Percentiles rank a stretch among this genome's conserved stretches.
These are phyloP conservation scores for Trichophyton simii DNA, from an alignment of 2,329 filamentous ascomycete genomes.

Conservation along the genomic window DNA sequence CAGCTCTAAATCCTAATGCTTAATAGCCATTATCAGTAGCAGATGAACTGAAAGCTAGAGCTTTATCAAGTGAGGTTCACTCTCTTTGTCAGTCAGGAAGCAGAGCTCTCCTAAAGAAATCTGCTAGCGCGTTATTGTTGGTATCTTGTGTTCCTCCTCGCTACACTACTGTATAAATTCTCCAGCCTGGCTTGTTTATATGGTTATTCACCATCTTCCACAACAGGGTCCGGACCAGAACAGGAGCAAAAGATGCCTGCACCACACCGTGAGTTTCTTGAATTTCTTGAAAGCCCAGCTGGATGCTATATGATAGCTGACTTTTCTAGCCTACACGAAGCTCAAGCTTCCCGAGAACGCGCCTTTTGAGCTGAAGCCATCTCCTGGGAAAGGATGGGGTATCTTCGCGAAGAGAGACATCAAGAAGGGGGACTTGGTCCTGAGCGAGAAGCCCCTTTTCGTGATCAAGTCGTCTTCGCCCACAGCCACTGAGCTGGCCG, in stretches of 20 bases:
- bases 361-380: constrained; percentile 10
- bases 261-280: constrained; percentile 1
- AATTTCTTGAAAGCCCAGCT: not conserved
- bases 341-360: constrained; percentile 8
- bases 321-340: constrained; percentile 8
- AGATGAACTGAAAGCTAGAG: no score
- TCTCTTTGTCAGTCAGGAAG: no score
- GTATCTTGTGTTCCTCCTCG: not conserved
- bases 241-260: not conserved
- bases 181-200: not conserved
- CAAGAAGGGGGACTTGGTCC: not conserved
- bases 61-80: no score
- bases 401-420: not conserved
- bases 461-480: not conserved
- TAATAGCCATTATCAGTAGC: no score
- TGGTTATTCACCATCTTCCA: not conserved
- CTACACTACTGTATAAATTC: not conserved
- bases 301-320: not conserved
- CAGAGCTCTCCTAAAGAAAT: not conserved
- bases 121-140: not conserved
- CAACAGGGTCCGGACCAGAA: not conserved
- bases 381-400: constrained; percentile 2
- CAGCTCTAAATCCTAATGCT: no score
- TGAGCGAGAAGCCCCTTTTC: constrained; percentile 1
- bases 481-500: not conserved